Evolutionary conservation across 495 filamentous ascomycete genomes (phyloP), one percentile per base, ranked within the genome.

Genomic region (Umbilicaria muhlenbergii): DNA sequence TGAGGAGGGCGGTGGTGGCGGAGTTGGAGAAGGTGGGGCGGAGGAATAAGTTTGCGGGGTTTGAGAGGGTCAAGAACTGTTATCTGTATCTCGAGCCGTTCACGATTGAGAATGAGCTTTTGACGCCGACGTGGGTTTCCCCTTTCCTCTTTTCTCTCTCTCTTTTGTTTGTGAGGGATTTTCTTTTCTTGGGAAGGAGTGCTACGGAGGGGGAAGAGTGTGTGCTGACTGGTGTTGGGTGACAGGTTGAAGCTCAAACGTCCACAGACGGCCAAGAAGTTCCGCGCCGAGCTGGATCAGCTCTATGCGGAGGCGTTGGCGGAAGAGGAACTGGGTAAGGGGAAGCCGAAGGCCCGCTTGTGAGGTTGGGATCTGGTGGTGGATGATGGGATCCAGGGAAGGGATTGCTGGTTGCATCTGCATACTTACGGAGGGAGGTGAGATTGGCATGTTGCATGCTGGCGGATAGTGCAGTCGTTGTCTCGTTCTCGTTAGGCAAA

Each of bases 231-330:
- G 16, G 16, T 32, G 4, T n/a, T 48, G 34, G 19, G 32, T 36
- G 24, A 47, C 37, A 96, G 89, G 38, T 64, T 98, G 39, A 98
- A 98, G 64, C 71, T 95, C 54, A 98, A 98, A 73, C 78, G 91
- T 16, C 85, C 88, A 35, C 86, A 86, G 44, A 73, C 80, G n/a
- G 81, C 74, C 32, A 87, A 81, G 67, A 71, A 68, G 41, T 98
- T 80, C 64, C 78, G 80, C 38, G 54, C 59, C 15, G 68, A 86
- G 41, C 67, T 96, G 16, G 85, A 93, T 51, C 66, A 77, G 49
- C 71, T 94, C 58, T 96, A 98, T 54, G 76, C 74, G 34, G 81
- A 94, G 62, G 63, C 70, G 12, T 42, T 66, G n/a, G 68, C 63
- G 13, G 66, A 70, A 42, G 56, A 75, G 46, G 53, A 58, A 21